phyloP scores from a whole-genome alignment of 345 rosid genomes.

The Garcia nutans region DNA sequence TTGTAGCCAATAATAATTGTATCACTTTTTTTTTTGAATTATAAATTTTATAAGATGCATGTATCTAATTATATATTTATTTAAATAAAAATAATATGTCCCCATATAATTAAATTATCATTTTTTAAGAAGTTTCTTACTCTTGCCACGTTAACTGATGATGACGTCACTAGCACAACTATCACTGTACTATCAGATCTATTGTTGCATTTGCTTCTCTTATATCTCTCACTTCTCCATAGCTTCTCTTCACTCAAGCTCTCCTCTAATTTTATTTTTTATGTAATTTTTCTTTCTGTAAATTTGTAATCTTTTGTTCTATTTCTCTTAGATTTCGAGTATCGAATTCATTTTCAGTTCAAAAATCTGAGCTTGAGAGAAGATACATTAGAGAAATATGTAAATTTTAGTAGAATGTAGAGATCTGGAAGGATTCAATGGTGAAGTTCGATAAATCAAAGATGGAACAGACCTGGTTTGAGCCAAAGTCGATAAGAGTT shows the following conservation, averaged over 20 bases:
- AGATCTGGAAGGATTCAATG: conserved; percentile 15
- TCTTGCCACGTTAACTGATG: not conserved
- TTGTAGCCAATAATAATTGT: too few species aligned
- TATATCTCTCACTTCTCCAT: not conserved
- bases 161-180: not conserved
- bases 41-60: too few species aligned
- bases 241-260: not conserved
- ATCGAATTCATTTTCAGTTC: not conserved
- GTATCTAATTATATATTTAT: too few species aligned
- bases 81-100: too few species aligned
- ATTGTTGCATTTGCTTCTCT: not conserved
- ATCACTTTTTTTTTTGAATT: too few species aligned
- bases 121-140: not conserved
- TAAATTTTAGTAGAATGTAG: conserved; percentile 24
- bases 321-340: too few species aligned
- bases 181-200: not conserved
- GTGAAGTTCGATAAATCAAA: conserved; percentile 19
- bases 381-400: not conserved
- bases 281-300: not conserved
- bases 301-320: not conserved
- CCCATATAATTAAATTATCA: too few species aligned
- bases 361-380: not conserved
- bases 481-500: conserved; percentile 40
- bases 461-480: conserved; percentile 45
- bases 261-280: not conserved